Conservation (phyloP, 805 yeast genomes). For the Lachancea fermentati region DNA sequence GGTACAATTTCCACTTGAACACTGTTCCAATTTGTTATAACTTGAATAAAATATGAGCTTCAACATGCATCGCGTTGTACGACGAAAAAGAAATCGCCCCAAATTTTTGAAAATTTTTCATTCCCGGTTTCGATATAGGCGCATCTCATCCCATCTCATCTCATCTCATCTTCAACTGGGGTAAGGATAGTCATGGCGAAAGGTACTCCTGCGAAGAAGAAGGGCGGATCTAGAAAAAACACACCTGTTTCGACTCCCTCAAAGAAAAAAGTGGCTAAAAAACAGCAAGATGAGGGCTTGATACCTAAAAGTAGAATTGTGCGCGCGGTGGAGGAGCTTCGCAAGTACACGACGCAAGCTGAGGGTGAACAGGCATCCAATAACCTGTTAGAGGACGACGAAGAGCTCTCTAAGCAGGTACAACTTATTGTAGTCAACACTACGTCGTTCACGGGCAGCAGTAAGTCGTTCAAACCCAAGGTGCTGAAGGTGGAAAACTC, state of each 20-base stretch:
- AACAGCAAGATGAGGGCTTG: constrained; percentile 9
- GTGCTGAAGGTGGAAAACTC: constrained; percentile 37
- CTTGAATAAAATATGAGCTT: no score
- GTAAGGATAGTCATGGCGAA: no score
- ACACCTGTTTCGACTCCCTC: constrained; percentile 14
- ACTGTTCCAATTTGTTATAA: no score
- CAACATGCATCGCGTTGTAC: no score
- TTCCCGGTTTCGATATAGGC: not conserved
- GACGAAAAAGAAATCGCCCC: no score
- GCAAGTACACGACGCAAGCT: constrained; percentile 45
- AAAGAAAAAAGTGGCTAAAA: constrained; percentile 10
- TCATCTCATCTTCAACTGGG: no score
- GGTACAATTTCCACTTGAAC: no score
- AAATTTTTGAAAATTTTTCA: not conserved
- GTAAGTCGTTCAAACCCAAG: constrained; percentile 56
- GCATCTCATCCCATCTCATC: constrained; percentile 16
- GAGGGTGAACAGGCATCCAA: constrained; percentile 31
- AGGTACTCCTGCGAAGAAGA: constrained; percentile 15
- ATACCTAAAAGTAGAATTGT: constrained; percentile 32
- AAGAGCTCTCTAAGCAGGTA: constrained; percentile 40
- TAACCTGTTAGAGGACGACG: constrained; percentile 52
- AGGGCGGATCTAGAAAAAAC: constrained; percentile 13
- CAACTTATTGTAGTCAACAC: constrained; percentile 61
- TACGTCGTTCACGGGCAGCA: constrained; percentile 47
- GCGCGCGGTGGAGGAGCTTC: constrained; percentile 61